Base-by-base conservation (phyloP, 768 basidiomycete genomes). In the Clitopilus passeckerianus region DNA sequence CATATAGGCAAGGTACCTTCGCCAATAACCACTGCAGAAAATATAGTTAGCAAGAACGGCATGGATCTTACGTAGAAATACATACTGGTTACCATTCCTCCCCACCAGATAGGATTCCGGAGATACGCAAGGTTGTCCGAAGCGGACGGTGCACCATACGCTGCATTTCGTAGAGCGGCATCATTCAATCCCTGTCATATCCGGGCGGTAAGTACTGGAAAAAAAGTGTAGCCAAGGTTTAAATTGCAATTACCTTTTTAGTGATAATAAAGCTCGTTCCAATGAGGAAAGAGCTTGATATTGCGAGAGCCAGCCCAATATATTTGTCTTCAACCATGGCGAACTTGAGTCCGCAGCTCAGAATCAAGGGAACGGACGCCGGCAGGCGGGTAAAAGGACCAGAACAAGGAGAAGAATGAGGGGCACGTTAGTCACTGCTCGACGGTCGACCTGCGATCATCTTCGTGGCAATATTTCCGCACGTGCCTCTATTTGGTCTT, bases 181-280 rank as follows among this genome's bases (percentile, higher is more conserved):
- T 94, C 92, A 63, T 91, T 97, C 23, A 98, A 76, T 22, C 96
- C 96, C 96, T 97, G 57, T 1, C n/a, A 41, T 15, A 5, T 41
- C 37, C 37, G 23, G 20, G 53, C 23, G 68, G 52, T 60, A 65
- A 56, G 54, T 52, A 57, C 23, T 58, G 34, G 56, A 57, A 33
- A 30, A 30, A 54, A 58, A 27, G 41, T 14, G 37, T 23, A 34
- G 57, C 20, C n/a, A 50, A 15, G 59, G 20, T 34, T 20, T 33
- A 9, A 30, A 53, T 16, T 52, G 34, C 30, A 34, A 20, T 53
- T 53, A 91, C 96, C 89, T 97, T 98, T 85, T 99, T 99, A 16
- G 96, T 99, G 70, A 99, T 96, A 70, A 99, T 97, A 72, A 95
- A 97, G 73, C 94, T 96, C 37, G 90, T 91, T 54, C 97, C 96